Base-by-base conservation (phyloP, 2,329 filamentous ascomycete species). In the Scedosporium aurantiacum region DNA sequence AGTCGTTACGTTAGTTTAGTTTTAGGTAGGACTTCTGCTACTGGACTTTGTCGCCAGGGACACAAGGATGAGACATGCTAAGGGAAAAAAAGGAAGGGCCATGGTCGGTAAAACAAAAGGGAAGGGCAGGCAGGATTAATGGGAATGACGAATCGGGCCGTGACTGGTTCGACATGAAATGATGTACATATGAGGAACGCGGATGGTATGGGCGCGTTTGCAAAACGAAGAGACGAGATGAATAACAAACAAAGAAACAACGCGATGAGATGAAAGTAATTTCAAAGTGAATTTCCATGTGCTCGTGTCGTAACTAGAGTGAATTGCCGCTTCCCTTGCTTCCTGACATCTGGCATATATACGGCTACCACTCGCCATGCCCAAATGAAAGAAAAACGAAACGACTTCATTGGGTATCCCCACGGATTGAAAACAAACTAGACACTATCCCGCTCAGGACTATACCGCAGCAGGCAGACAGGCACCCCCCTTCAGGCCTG, bases 31-130 rank as follows among this genome's bases (percentile, higher is more conserved):
- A n/a, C 43, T 47, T 47, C 18, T 47, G 43, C 43, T 43, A 64
- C 63, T 66, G 62, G 58, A 58, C 63, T 58, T 65, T 63, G 61
- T 64, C 65, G 64, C 64, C 41, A 61, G 59, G 25, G 25, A 61
- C 52, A 62, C 50, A 40, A 61, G 64, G 62, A 59, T 60, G 63
- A 65, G 43, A 52, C 58, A 60, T 63, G 47, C 55, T 60, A 62
- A 47, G 56, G 18, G 23, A 16, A 62, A 62, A 61, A 56, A 61
- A 63, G 62, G 60, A 62, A 50, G 52, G 54, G 58, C 28, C 23
- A 59, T 18, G 18, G 50, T 61, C 43, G 21, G 56, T 61, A 47
- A 62, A 61, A 57, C 56, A 27, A 55, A 57, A 57, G 58, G 25
- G 25, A 55, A 62, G 47, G 45, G 14, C 18, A 56, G 52, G 52